These are phyloP conservation scores for Ophiostoma montium DNA, from an alignment of 2,329 filamentous ascomycete genomes.

Conservation along the genomic window DNA sequence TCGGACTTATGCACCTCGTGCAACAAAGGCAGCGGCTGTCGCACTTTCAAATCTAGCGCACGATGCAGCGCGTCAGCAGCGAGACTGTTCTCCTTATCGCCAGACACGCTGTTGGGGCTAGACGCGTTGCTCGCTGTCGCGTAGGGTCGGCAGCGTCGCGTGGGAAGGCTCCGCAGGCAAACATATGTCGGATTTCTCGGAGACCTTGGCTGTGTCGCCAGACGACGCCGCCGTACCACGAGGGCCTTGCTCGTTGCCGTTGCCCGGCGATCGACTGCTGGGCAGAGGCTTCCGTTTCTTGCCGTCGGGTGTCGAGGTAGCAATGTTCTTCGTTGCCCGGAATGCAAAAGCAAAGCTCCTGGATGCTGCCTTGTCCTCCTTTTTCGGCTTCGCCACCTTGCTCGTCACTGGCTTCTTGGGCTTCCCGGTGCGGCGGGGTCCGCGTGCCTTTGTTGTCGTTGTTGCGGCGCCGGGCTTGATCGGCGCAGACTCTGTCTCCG, in stretches of 20 bases:
- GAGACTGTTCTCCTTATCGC: conserved; percentile 2
- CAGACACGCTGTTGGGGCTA: neutral
- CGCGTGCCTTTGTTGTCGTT: conserved; percentile 4
- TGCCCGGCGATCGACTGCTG: neutral
- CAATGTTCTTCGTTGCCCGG: conserved; percentile 28
- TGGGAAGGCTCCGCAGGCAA: neutral
- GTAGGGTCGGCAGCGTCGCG: conserved; percentile 5
- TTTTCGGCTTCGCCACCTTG: conserved; percentile 22
- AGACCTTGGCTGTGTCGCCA: neutral
- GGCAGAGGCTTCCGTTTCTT: conserved; percentile 8
- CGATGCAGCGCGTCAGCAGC: neutral
- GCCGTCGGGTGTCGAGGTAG: conserved; percentile 9
- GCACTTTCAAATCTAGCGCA: conserved; percentile 1
- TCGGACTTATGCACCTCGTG: neutral
- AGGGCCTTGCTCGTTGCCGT: neutral
- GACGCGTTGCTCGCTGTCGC: neutral
- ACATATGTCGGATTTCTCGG: no score
- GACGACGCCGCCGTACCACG: neutral
- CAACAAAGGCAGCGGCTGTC: conserved; percentile 1
- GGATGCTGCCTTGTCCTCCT: conserved; percentile 14
- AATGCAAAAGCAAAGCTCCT: conserved; percentile 25
- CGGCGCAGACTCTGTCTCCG: neutral
- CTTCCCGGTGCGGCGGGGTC: conserved; percentile 1
- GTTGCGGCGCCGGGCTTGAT: conserved; percentile 7
- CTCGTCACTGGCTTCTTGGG: conserved; percentile 21